A percentile compares a stretch with the other conserved stretches of the same genome.
Conservation (phyloP, 768 basidiomycete species). For the Lentinula edodes region DNA sequence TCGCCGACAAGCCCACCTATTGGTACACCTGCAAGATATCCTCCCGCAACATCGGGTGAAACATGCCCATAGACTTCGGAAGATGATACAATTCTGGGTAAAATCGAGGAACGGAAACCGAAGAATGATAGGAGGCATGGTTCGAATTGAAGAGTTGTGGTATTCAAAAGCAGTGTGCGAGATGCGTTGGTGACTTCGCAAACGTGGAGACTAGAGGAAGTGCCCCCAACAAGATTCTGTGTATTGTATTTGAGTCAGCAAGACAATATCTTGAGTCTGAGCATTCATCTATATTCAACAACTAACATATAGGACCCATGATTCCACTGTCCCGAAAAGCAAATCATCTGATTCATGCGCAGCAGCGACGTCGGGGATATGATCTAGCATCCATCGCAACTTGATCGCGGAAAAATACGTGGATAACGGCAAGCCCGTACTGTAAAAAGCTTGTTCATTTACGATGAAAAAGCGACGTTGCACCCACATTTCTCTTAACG, state of each 20-base stretch:
- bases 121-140: conserved; percentile 83
- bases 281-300: background rate
- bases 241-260: background rate
- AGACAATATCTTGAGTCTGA: too few relatives aligned
- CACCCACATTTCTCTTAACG: conserved; percentile 56
- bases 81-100: conserved; percentile 86
- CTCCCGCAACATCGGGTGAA: conserved; percentile 57
- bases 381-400: conserved; percentile 94
- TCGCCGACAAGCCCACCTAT: conserved; percentile 96
- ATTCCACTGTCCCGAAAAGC: conserved; percentile 92
- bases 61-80: conserved; percentile 90
- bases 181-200: conserved; percentile 96
- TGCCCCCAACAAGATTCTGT: conserved; percentile 83
- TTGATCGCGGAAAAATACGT: conserved; percentile 99
- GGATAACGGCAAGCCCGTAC: conserved; percentile 90
- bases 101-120: conserved; percentile 64
- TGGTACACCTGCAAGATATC: conserved; percentile 66
- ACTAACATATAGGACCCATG: conserved; percentile 88
- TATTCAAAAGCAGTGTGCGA: conserved; percentile 87
- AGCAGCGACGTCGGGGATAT: conserved; percentile 64
- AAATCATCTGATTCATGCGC: conserved; percentile 82
- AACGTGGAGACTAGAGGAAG: conserved; percentile 65
- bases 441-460: conserved; percentile 23
- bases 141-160: conserved; percentile 80
- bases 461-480: background rate